A percentile compares a stretch with the other conserved stretches of the same genome.
These are phyloP conservation scores for Amaranthus cruentus DNA, from an alignment of 148 eudicot species.

Conservation along the genomic window DNA sequence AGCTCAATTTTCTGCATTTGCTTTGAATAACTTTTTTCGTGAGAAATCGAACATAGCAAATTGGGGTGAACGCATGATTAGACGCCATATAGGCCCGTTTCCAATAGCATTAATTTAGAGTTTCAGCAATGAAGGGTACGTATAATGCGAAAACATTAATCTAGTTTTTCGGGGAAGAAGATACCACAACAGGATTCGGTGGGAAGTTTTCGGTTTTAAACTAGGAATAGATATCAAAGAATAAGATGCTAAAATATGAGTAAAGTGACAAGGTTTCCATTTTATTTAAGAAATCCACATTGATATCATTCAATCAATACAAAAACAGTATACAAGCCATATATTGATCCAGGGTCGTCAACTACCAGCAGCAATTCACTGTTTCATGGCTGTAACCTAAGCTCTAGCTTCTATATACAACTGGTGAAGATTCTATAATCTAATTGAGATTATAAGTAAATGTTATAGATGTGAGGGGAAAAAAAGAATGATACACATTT, in stretches of 20 bases:
- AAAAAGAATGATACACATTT: slow-evolving; percentile 11
- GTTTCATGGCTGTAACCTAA: slow-evolving; percentile 16
- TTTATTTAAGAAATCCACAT: slow-evolving; percentile 2
- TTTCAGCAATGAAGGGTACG: too few species aligned
- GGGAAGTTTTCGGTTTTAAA: too few species aligned
- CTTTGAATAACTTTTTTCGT: too few species aligned
- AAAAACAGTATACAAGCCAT: slow-evolving; percentile 23
- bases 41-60: too few species aligned
- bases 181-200: too few species aligned
- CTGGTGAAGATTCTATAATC: slow-evolving; percentile 11
- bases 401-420: slow-evolving; percentile 28
- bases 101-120: too few species aligned
- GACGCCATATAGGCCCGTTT: too few species aligned
- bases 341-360: slow-evolving; percentile 12
- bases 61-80: too few species aligned
- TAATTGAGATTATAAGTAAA: neutral
- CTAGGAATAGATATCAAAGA: neutral
- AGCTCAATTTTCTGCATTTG: too few species aligned
- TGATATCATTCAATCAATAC: slow-evolving; percentile 12
- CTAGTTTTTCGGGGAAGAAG: too few species aligned
- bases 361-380: neutral
- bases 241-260: neutral
- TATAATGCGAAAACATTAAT: too few species aligned
- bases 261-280: neutral
- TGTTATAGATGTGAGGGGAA: neutral